A percentile compares a stretch with the other conserved stretches of the same genome.
Evolutionary conservation across 2,329 filamentous ascomycete genomes (phyloP).

Genomic region (Paraphoma chrysanthemicola): DNA sequence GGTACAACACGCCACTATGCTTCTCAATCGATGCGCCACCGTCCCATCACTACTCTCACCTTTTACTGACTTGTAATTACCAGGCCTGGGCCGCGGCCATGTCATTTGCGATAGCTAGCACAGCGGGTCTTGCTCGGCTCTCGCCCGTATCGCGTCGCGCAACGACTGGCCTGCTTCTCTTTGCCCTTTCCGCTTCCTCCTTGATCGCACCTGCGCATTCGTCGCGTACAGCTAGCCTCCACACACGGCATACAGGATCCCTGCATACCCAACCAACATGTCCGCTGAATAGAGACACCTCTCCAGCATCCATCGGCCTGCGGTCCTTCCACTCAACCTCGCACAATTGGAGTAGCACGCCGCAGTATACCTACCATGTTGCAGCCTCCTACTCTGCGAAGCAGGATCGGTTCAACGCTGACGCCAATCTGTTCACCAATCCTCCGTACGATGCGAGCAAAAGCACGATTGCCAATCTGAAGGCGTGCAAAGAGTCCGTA

Average conservation of each 20-base stretch:
- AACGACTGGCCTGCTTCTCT: constrained; percentile 36
- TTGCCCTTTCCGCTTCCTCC: constrained; percentile 40
- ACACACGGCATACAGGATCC: constrained; percentile 18
- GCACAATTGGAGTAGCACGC: constrained; percentile 30
- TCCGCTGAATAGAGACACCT: constrained; percentile 37
- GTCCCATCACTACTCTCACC: constrained; percentile 4
- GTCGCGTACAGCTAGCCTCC: constrained; percentile 20
- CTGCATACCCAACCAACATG: constrained; percentile 35
- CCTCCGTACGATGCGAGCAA: constrained; percentile 36
- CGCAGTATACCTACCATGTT: constrained; percentile 48
- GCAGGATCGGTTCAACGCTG: constrained; percentile 45
- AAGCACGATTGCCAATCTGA: constrained; percentile 30
- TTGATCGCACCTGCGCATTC: constrained; percentile 31
- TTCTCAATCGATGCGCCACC: constrained; percentile 8
- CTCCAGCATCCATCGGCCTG: constrained; percentile 34
- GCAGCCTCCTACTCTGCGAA: constrained; percentile 52
- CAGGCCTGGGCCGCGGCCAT: constrained; percentile 47
- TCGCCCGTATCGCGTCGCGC: constrained; percentile 29
- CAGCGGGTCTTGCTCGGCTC: constrained; percentile 28
- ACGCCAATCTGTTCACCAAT: constrained; percentile 45
- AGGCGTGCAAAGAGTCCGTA: constrained; percentile 44
- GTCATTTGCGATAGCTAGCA: constrained; percentile 43
- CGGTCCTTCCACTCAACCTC: constrained; percentile 41
- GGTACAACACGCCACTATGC: constrained; percentile 32
- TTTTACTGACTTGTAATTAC: constrained; percentile 28